These are phyloP conservation scores for Danielozyma ontarioensis DNA, from an alignment of 805 yeast genomes.

Conservation along the genomic window DNA sequence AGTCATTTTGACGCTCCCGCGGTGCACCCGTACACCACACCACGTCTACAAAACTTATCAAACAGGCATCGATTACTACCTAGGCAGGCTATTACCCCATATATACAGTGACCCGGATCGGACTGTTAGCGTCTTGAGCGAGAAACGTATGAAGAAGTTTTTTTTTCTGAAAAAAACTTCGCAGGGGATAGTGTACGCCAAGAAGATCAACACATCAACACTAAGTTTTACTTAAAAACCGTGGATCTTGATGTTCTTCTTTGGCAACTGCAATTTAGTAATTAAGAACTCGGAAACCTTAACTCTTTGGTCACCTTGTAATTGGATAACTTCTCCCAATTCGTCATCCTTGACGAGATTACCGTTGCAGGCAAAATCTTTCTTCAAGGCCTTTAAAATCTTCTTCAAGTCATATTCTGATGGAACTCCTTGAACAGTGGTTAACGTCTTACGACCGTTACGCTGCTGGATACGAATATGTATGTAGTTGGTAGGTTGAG, in stretches of 20 bases:
- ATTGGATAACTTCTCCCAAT: conserved; percentile 93
- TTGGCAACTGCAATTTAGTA: conserved; percentile 79
- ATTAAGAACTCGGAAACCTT: conserved; percentile 92
- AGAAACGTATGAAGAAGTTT: no score
- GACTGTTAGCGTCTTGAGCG: no score
- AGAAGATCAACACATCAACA: no score
- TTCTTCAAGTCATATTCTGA: conserved; percentile 91
- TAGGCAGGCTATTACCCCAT: no score
- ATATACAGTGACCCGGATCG: no score
- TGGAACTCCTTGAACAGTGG: conserved; percentile 98
- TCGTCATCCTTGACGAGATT: conserved; percentile 95
- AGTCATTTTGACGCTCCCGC: no score
- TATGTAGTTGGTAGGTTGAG: conserved; percentile 91
- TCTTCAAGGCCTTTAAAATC: conserved; percentile 88
- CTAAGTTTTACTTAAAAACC: no score
- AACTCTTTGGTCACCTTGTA: conserved; percentile 98
- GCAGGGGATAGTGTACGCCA: no score
- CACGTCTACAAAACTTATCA: no score
- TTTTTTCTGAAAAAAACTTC: no score
- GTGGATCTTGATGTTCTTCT: conserved; percentile 96
- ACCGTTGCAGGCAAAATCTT: conserved; percentile 98
- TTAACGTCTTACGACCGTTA: conserved; percentile 97
- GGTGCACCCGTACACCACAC: no score
- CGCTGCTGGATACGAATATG: conserved; percentile 99
- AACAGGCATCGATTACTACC: no score